Evolutionary conservation across 257 asterid genomes (phyloP).

Genomic region (Fraxinus pennsylvanica): DNA sequence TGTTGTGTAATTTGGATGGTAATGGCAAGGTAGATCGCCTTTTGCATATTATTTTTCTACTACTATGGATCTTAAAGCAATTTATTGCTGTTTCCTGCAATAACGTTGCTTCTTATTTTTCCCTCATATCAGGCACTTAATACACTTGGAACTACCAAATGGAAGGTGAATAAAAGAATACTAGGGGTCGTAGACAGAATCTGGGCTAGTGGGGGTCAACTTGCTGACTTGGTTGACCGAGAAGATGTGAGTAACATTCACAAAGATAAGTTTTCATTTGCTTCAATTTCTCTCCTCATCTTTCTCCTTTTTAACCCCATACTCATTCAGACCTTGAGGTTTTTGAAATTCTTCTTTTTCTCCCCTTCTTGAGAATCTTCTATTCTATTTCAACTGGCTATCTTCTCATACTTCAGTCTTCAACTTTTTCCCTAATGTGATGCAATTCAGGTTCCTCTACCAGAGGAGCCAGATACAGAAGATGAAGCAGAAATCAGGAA

Average conservation of each 20-base stretch:
- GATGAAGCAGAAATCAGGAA: conserved; percentile 71
- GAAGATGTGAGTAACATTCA: conserved; percentile 67
- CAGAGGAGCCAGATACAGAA: conserved; percentile 79
- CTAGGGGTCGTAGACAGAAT: conserved; percentile 78
- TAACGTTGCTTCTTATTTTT: conserved; percentile 10
- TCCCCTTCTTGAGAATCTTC: not conserved
- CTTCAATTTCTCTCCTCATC: conserved; percentile 1
- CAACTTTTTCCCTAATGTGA: conserved; percentile 13
- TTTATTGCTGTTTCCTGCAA: not conserved
- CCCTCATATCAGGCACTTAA: conserved; percentile 69
- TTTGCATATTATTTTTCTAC: conserved; percentile 7
- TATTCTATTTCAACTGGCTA: not conserved
- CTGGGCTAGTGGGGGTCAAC: conserved; percentile 88
- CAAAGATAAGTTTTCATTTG: conserved; percentile 4
- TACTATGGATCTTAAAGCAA: conserved; percentile 1
- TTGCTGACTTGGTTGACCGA: conserved; percentile 89
- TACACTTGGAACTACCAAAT: conserved; percentile 87
- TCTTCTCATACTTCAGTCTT: conserved; percentile 20
- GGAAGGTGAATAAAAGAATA: conserved; percentile 91
- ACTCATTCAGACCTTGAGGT: not conserved
- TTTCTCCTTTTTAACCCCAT: not conserved
- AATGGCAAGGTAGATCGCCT: not conserved
- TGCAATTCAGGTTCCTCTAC: conserved; percentile 66
- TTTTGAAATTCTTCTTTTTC: not conserved
- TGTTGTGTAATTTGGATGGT: conserved; percentile 16